Evolutionary conservation across 1,284 basidiomycete species (phyloP).

Genomic region (Rhodofomes roseus): DNA sequence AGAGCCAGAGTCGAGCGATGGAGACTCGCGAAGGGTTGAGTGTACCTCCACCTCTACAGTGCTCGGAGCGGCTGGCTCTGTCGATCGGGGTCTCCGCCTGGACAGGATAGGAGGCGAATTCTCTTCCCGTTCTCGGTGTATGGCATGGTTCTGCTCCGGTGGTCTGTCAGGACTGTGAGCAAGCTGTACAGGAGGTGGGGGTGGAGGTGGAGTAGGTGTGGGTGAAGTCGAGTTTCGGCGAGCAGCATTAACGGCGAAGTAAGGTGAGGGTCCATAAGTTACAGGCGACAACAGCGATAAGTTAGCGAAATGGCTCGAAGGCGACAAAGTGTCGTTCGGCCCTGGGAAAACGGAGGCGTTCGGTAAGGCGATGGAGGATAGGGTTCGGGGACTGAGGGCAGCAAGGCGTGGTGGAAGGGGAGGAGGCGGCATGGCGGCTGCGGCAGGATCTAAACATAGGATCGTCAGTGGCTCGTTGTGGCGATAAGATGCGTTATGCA

Average conservation of each 20-base stretch:
- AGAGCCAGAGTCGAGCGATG: neutral
- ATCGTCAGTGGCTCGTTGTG: neutral
- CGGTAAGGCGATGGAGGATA: slow-evolving; percentile 13
- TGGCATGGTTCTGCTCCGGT: neutral
- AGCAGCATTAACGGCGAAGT: slow-evolving; percentile 3
- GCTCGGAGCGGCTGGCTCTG: neutral
- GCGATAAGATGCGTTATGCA: neutral
- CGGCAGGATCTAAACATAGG: slow-evolving; percentile 23
- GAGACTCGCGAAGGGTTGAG: neutral
- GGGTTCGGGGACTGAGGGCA: slow-evolving; percentile 35
- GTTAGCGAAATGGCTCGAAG: slow-evolving; percentile 36
- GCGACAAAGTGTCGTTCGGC: slow-evolving; percentile 23
- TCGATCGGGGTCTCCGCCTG: neutral
- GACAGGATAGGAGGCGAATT: neutral
- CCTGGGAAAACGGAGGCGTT: slow-evolving; percentile 8
- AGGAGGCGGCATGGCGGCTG: slow-evolving; percentile 40
- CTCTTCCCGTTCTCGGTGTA: neutral
- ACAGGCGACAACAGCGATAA: slow-evolving; percentile 33
- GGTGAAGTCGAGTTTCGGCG: slow-evolving; percentile 8
- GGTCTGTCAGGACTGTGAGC: neutral
- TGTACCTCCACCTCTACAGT: neutral
- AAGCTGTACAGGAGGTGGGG: neutral
- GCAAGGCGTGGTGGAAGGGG: slow-evolving; percentile 37
- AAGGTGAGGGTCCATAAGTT: slow-evolving; percentile 5
- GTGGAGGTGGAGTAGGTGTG: slow-evolving; percentile 1